Base-by-base conservation (phyloP, 1,284 basidiomycete genomes). In the Paramarasmius palmivorus region DNA sequence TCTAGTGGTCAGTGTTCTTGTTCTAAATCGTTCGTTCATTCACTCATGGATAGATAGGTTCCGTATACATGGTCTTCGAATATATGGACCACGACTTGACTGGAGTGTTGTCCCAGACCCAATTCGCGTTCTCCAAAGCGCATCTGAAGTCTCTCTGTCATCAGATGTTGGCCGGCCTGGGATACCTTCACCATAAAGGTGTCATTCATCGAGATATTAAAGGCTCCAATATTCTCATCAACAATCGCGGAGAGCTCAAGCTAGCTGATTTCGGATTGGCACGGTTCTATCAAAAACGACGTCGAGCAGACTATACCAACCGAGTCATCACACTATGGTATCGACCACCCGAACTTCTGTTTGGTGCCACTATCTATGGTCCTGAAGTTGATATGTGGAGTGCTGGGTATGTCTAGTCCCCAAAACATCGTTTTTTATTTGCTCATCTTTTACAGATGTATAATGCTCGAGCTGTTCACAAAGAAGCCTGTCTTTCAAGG, bases 381-480 rank as follows among this genome's bases (percentile, higher is more conserved):
- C 88, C 93, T 2, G 97, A 98, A 65, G 96, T 99, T n/a, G 97
- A 99, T 66, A 97, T 97, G 87, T 99, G 97, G 97, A 97, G 95
- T 67, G 97, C 96, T 10, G 97, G 97, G 93, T 95, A 71, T 63
- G 83, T 74, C 51, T 32, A 50, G 17, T 37, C 14, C 38, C 4
- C 48, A 23, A 48, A 37, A 48, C 19, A 37, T 12, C 50, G 38
- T 25, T 54, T 2, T 39, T 42, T 19, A 29, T 49, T 49, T 52
- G 39, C 53, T 51, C 29, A 50, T 20, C 20, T 38, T 48, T 54
- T 60, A 3, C 58, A 96, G 94, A 23, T 99, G 96, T 69, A 99
- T 99, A 65, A 98, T 99, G 87, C 82, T 99, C 35, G 98, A 99
- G 70, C 79, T 99, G 5, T 99, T 94, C 70, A 92, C 90, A 17